Base-by-base conservation (phyloP, 495 filamentous ascomycete species). In the Articulospora tetracladia region DNA sequence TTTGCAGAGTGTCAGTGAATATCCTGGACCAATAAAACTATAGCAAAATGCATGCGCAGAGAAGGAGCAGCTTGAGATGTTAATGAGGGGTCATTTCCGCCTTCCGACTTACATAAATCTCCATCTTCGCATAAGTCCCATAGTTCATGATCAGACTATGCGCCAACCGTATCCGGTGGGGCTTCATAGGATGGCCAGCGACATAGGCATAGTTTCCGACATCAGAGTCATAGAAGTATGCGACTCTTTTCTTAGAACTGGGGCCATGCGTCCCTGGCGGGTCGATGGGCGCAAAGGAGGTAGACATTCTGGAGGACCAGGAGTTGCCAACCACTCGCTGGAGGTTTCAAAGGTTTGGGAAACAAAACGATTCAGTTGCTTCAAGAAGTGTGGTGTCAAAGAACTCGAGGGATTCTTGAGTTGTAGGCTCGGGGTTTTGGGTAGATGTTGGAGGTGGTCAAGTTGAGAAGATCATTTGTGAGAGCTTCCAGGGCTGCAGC, bases 121-220 rank as follows among this genome's bases (percentile, higher is more conserved):
- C 94, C 86, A 99, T 95, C 70, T 95, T 95, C 75, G 96, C 96
- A 76, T 98, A 99, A 0, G 97, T 83, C 24, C 90, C 89, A 76
- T 97, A 98, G 73, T 99, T 98, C 94, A 99, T 98, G 56, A 99
- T 93, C 72, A 99, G 73, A 65, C 87, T 92, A 77, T 99, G 94
- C 41, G 94, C 91, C 82, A 99, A 87, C 64, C 94, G 86, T 73
- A 99, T 98, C 48, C 94, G 87, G 77, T 98, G 94, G 17, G 94
- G 94, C 78, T 99, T 99, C 94, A 99, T 99, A 19, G 94, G 94
- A 77, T 99, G 94, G 25, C 94, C 94, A 20, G 94, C 92, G 61
- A 96, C 90, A 71, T 99, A 99, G 70, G 94, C 94, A 79, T 97
- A 84, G 71, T 96, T 97, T 58, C 93, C 93, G 69, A 97, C 92